Conservation (phyloP, 78 protist species). For the Monosiga brevicollis region DNA sequence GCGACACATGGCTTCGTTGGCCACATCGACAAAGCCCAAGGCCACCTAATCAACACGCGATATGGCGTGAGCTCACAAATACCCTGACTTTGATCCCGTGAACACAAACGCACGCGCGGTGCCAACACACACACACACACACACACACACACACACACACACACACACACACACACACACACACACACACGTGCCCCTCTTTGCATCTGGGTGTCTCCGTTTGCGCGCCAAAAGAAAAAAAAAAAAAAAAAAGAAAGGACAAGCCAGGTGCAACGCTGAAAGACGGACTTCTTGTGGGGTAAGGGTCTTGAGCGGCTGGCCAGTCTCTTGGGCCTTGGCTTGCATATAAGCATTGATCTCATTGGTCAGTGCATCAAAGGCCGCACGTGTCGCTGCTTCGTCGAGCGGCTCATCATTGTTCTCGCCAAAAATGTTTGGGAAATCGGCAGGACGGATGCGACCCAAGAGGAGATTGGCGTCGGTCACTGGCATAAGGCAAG, state of each 20-base stretch:
- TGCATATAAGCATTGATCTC: too few relatives aligned
- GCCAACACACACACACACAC: not conserved
- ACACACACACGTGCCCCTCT: not conserved
- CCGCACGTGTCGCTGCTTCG: conserved; percentile 16
- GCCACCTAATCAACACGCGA: conserved; percentile 17
- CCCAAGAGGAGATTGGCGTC: conserved; percentile 1
- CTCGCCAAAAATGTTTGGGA: conserved; percentile 83
- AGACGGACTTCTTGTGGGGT: not conserved
- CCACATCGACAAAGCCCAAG: conserved; percentile 75
- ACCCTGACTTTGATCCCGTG: too few relatives aligned
- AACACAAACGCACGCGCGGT: not conserved
- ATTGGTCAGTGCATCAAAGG: conserved; percentile 40
- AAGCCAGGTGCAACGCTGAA: too few relatives aligned
- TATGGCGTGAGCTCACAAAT: not conserved
- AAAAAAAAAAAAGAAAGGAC: too few relatives aligned
- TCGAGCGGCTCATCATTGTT: conserved; percentile 75
- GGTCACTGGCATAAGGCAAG: too few relatives aligned
- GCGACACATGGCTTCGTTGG: conserved; percentile 89
- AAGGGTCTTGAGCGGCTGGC: too few relatives aligned
- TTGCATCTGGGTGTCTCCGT: not conserved
- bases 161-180: not conserved
- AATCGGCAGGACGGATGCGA: conserved; percentile 43
- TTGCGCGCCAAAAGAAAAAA: too few relatives aligned
- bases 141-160: not conserved
- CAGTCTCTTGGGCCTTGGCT: too few relatives aligned